Evolutionary conservation across 345 rosid genomes (phyloP), one percentile per base, ranked within the genome.

Genomic region (Laguncularia racemosa): DNA sequence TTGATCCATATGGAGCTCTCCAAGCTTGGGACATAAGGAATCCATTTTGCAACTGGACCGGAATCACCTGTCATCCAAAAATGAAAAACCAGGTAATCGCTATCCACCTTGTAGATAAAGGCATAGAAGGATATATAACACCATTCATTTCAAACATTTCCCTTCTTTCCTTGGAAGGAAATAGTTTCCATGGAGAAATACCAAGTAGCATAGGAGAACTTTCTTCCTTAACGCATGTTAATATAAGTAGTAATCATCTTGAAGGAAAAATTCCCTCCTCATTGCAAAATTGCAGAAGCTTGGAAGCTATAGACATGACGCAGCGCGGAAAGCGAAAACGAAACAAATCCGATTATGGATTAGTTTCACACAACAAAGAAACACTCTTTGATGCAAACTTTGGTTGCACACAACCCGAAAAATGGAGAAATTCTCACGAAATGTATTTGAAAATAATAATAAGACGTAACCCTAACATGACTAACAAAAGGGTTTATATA

Each of bases 81-180:
- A 15, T 44, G 14, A 15, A 16, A 15, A 46, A 53, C 52, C 57
- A 59, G 50, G 66, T 62, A 13, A 28, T 16, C 17, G 43, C 38
- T 46, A 50, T 62, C 14, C 40, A 46, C 15, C 58, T 62, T 14
- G 14, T 0, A 21, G 16, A 16, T 10, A 26, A 21, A 16, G 26
- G 20, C 52, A 51, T 62, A 46, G 19, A 53, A 28, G 66, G 66
- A 46, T 53, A 16, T 16, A 45, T 62, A n/a, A 53, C 66, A 16
- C 66, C 66, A 14, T 53, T 62, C 45, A 20, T 62, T 14, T 62
- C 58, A 40, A 62, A 62, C 46, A 38, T 46, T 14, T 52, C 66
- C 17, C 50, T 47, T 46, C 66, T 53, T 23, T 46, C 58, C 40
- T 46, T 62, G 53, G 40, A 46, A 23, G 23, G 15, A 8, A 62